Evolutionary conservation across 2,329 filamentous ascomycete species (phyloP).

Genomic region (Moelleriella libera): DNA sequence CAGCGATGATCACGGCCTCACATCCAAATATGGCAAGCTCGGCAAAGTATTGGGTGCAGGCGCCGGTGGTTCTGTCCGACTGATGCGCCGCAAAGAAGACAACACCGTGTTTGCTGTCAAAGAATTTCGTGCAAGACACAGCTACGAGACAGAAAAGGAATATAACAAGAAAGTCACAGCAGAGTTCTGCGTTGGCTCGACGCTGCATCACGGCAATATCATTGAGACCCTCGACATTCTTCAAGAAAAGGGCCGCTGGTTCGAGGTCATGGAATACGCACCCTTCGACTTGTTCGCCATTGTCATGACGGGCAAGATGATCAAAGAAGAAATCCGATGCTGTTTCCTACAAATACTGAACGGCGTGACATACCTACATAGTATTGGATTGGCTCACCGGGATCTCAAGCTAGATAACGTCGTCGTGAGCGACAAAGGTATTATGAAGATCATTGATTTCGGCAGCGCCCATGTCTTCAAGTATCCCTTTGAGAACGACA

Average conservation of each 20-base stretch:
- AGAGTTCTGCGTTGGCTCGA: slow-evolving; percentile 96
- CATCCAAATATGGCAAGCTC: slow-evolving; percentile 89
- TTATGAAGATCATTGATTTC: slow-evolving; percentile 99
- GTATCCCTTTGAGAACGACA: slow-evolving; percentile 83
- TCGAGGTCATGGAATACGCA: slow-evolving; percentile 97
- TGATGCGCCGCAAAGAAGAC: slow-evolving; percentile 90
- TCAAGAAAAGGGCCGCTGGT: slow-evolving; percentile 88
- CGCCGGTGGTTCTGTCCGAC: slow-evolving; percentile 81
- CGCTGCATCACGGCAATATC: slow-evolving; percentile 92
- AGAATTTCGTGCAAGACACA: slow-evolving; percentile 83
- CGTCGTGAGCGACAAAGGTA: slow-evolving; percentile 87
- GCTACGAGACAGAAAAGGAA: slow-evolving; percentile 86
- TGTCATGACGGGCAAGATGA: slow-evolving; percentile 98
- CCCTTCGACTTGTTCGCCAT: slow-evolving; percentile 94
- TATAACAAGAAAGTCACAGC: slow-evolving; percentile 98
- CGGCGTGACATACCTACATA: slow-evolving; percentile 87
- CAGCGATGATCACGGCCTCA: slow-evolving; percentile 80
- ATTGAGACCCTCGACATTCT: slow-evolving; percentile 97
- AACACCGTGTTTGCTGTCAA: slow-evolving; percentile 94
- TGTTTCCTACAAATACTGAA: slow-evolving; percentile 89
- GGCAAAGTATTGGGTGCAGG: slow-evolving; percentile 88
- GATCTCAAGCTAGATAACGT: slow-evolving; percentile 97
- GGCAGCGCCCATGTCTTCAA: slow-evolving; percentile 93
- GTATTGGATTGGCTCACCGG: slow-evolving; percentile 86
- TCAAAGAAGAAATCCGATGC: slow-evolving; percentile 77